Evolutionary conservation across 225 moss, liverwort and hornwort species (phyloP).

Genomic region (Polytrichum commune): DNA sequence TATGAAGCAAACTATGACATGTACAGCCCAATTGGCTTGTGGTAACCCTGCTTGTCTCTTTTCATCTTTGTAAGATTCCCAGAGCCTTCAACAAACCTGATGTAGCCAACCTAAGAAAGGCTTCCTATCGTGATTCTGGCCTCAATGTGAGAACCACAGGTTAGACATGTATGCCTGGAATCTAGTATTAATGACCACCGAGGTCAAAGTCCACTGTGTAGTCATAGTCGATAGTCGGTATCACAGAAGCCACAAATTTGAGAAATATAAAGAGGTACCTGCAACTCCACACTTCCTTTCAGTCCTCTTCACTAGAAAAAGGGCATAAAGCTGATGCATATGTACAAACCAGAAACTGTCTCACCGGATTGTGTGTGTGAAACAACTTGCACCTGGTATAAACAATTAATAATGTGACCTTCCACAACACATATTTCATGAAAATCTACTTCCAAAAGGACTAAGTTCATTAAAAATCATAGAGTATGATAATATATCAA

Average conservation of each 20-base stretch:
- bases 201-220: slow-evolving; percentile 99
- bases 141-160: slow-evolving; percentile 76
- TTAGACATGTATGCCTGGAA: slow-evolving; percentile 36
- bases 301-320: too few species aligned
- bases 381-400: too few species aligned
- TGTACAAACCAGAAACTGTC: too few species aligned
- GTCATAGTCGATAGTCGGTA: slow-evolving; percentile 99
- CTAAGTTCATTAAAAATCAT: too few species aligned
- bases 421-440: too few species aligned
- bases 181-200: slow-evolving; percentile 60
- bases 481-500: too few species aligned
- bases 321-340: too few species aligned
- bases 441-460: too few species aligned
- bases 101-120: slow-evolving; percentile 39
- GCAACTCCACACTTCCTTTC: slow-evolving; percentile 20
- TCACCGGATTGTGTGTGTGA: too few species aligned
- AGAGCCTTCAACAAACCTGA: slow-evolving; percentile 29
- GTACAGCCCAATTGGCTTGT: slow-evolving; percentile 41
- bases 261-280: slow-evolving; percentile 98
- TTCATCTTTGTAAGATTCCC: slow-evolving; percentile 27
- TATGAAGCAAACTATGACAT: slow-evolving; percentile 47
- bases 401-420: too few species aligned
- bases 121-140: slow-evolving; percentile 40
- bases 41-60: slow-evolving; percentile 24
- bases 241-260: slow-evolving; percentile 97